Percentiles rank a stretch among this genome's conserved stretches.
Conservation (phyloP, 495 filamentous ascomycete species). For the Daldinia grandis region DNA sequence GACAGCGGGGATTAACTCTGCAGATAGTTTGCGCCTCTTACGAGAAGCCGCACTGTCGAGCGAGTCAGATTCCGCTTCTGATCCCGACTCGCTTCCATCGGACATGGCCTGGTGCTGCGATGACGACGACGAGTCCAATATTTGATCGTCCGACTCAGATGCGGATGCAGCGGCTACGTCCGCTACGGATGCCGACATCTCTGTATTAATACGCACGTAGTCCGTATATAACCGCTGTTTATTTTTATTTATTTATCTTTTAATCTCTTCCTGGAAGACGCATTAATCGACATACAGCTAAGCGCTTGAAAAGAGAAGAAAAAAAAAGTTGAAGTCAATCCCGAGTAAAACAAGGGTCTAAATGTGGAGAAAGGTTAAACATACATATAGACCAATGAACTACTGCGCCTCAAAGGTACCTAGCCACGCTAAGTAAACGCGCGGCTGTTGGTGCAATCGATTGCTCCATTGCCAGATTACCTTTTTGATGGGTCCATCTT, state of each 20-base stretch:
- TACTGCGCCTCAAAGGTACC: neutral
- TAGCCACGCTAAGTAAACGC: slow-evolving; percentile 31
- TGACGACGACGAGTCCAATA: slow-evolving; percentile 22
- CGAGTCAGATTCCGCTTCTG: slow-evolving; percentile 51
- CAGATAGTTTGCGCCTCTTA: slow-evolving; percentile 58
- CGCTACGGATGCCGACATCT: slow-evolving; percentile 31
- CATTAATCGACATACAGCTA: slow-evolving; percentile 14
- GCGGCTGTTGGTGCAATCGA: slow-evolving; percentile 32
- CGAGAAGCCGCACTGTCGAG: slow-evolving; percentile 57
- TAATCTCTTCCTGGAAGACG: slow-evolving; percentile 7
- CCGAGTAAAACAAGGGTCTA: slow-evolving; percentile 14
- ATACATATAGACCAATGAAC: slow-evolving; percentile 15
- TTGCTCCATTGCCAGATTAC: slow-evolving; percentile 1
- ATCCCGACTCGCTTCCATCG: slow-evolving; percentile 24
- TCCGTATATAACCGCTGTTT: slow-evolving; percentile 11
- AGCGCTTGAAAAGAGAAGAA: slow-evolving; percentile 32
- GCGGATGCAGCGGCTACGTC: slow-evolving; percentile 36
- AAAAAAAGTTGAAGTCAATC: slow-evolving; percentile 27
- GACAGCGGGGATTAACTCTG: slow-evolving; percentile 21
- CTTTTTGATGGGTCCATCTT: neutral
- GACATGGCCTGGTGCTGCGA: slow-evolving; percentile 4
- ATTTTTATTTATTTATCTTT: slow-evolving; percentile 9
- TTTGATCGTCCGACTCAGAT: slow-evolving; percentile 38
- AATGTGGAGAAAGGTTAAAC: slow-evolving; percentile 25
- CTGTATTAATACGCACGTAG: slow-evolving; percentile 18